Percentiles rank a stretch among this genome's conserved stretches.
Conservation (phyloP, 2,329 filamentous ascomycete species). For the Fusarium fracticaudum region DNA sequence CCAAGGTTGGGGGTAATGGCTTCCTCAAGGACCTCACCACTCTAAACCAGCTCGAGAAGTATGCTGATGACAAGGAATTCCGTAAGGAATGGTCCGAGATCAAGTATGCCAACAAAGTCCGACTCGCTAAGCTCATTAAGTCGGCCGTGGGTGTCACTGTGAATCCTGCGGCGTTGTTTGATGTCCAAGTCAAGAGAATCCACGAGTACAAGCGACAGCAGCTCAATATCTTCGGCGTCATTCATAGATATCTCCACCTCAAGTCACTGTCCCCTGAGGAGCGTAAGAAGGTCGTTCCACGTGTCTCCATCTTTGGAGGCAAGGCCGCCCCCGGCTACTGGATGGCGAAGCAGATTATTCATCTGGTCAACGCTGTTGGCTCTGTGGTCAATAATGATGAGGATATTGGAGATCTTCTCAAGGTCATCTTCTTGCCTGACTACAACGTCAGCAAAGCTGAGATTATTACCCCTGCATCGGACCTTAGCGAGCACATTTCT, state of each 20-base stretch:
- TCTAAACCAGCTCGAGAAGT: constrained; percentile 86
- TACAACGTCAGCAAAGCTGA: constrained; percentile 99
- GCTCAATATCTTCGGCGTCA: constrained; percentile 98
- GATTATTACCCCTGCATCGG: constrained; percentile 92
- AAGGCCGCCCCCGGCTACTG: constrained; percentile 99
- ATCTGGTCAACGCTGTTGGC: constrained; percentile 92
- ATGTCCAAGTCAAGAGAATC: constrained; percentile 98
- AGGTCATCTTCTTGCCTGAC: constrained; percentile 96
- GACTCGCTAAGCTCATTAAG: constrained; percentile 91
- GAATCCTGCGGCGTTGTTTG: constrained; percentile 89
- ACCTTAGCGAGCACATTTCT: constrained; percentile 98
- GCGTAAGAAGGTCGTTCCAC: constrained; percentile 84
- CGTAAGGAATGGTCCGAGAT: constrained; percentile 95
- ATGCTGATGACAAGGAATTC: constrained; percentile 86
- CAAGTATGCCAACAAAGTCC: constrained; percentile 95
- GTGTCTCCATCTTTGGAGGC: constrained; percentile 96
- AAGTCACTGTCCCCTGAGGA: constrained; percentile 87
- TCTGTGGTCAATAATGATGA: constrained; percentile 90
- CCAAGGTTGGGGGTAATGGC: constrained; percentile 82
- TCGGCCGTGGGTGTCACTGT: constrained; percentile 80
- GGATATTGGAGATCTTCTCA: constrained; percentile 92
- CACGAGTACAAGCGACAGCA: constrained; percentile 99
- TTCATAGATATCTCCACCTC: constrained; percentile 89
- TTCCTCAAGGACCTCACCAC: constrained; percentile 92
- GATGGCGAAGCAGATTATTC: constrained; percentile 99